phyloP scores from a whole-genome alignment of 1,284 basidiomycete species.

The Fomitiporia mediterranea region DNA sequence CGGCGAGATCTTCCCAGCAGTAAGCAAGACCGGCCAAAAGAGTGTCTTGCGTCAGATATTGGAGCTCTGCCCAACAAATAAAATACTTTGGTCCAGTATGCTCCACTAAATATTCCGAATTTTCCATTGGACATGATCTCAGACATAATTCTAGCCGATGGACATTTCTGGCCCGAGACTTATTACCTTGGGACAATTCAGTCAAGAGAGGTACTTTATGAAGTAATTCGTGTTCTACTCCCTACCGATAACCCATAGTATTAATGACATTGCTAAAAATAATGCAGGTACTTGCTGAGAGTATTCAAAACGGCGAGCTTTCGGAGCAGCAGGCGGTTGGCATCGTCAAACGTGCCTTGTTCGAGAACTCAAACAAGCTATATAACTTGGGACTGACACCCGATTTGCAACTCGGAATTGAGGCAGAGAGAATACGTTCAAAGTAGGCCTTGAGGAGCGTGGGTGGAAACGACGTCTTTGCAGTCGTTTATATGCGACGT shows the following conservation, averaged over 20 bases:
- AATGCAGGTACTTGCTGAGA: slow-evolving; percentile 48
- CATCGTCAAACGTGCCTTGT: slow-evolving; percentile 49
- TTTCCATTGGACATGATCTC: neutral
- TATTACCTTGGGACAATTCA: slow-evolving; percentile 65
- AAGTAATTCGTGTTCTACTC: slow-evolving; percentile 35
- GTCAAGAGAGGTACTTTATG: slow-evolving; percentile 53
- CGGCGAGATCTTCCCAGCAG: slow-evolving; percentile 69
- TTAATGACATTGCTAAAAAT: neutral
- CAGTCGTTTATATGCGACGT: neutral
- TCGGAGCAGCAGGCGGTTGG: slow-evolving; percentile 43
- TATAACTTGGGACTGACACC: slow-evolving; percentile 48
- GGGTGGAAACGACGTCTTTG: neutral
- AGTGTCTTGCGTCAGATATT: slow-evolving; percentile 54
- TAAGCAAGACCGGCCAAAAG: slow-evolving; percentile 60
- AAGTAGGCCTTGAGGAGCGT: neutral
- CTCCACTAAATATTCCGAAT: slow-evolving; percentile 20
- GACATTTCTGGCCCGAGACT: slow-evolving; percentile 73
- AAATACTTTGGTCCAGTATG: slow-evolving; percentile 75
- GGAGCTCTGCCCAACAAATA: slow-evolving; percentile 68
- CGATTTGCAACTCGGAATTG: neutral
- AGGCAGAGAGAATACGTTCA: neutral
- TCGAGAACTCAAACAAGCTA: slow-evolving; percentile 53
- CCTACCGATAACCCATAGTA: neutral
- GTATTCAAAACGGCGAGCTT: slow-evolving; percentile 41
- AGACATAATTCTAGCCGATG: slow-evolving; percentile 47